These are phyloP conservation scores for Liquidambar formosana DNA, from an alignment of 164 flowering plant genomes.

Conservation along the genomic window DNA sequence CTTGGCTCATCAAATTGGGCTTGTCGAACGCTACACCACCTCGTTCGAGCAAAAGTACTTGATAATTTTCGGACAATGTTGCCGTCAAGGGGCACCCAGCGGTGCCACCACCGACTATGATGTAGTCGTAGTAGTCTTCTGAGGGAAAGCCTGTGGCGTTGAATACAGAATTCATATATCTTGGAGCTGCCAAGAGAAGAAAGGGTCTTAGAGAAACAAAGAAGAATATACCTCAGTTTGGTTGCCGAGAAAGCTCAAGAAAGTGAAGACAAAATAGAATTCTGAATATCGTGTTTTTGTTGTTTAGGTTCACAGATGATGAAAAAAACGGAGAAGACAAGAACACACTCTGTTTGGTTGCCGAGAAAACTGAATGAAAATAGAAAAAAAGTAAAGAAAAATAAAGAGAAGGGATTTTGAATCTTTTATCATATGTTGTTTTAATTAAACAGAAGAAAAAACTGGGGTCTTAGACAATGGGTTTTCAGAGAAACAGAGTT, in stretches of 20 bases:
- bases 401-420: neutral
- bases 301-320: neutral
- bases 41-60: conserved; percentile 71
- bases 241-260: neutral
- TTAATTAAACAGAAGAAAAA: no score
- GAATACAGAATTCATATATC: conserved; percentile 39
- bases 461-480: no score
- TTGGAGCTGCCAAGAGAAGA: conserved; percentile 45
- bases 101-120: conserved; percentile 91
- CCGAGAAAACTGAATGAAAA: neutral
- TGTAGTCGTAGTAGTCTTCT: conserved; percentile 78
- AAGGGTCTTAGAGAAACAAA: neutral
- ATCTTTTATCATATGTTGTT: no score
- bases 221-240: neutral
- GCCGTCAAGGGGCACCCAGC: conserved; percentile 94
- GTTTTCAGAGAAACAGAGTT: no score
- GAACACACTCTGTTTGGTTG: no score
- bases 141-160: conserved; percentile 70
- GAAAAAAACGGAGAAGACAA: neutral
- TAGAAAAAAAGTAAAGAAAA: neutral
- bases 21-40: conserved; percentile 54
- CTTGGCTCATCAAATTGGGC: conserved; percentile 51
- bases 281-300: neutral
- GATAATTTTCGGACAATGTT: conserved; percentile 51
- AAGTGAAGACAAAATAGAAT: neutral